Percentiles rank a stretch among this genome's conserved stretches.
These are phyloP conservation scores for Fusarium sp. DNA, from an alignment of 2,329 filamentous ascomycete genomes.

Conservation along the genomic window DNA sequence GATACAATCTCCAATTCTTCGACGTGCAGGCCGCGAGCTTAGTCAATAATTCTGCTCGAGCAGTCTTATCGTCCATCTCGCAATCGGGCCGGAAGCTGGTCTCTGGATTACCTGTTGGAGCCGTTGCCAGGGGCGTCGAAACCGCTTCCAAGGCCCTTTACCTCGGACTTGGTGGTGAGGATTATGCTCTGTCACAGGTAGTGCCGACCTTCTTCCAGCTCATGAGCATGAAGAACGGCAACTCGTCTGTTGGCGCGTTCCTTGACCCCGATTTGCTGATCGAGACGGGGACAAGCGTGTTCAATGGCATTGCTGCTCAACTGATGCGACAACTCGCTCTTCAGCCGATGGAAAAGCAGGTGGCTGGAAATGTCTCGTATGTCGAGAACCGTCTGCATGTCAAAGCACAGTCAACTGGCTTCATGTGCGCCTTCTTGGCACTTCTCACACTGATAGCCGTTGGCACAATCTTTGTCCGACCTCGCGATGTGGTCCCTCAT, in stretches of 20 bases:
- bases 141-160: slow-evolving; percentile 17
- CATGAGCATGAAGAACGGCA: slow-evolving; percentile 37
- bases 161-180: slow-evolving; percentile 29
- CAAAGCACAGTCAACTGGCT: slow-evolving; percentile 21
- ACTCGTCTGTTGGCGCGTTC: slow-evolving; percentile 15
- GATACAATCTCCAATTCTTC: slow-evolving; percentile 30
- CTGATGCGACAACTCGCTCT: slow-evolving; percentile 16
- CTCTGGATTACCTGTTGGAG: slow-evolving; percentile 17
- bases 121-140: slow-evolving; percentile 24
- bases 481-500: slow-evolving; percentile 20
- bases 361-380: slow-evolving; percentile 16
- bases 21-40: slow-evolving; percentile 14
- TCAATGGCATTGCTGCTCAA: slow-evolving; percentile 31
- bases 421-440: slow-evolving; percentile 25
- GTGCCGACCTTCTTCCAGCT: slow-evolving; percentile 42
- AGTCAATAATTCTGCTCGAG: slow-evolving; percentile 19
- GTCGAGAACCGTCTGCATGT: slow-evolving; percentile 25
- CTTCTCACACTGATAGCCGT: slow-evolving; percentile 17
- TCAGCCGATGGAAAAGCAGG: slow-evolving; percentile 16
- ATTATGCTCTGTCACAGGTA: slow-evolving; percentile 31
- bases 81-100: slow-evolving; percentile 4
- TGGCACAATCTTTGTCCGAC: slow-evolving; percentile 26
- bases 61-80: not conserved
- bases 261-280: slow-evolving; percentile 21
- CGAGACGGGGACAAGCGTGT: slow-evolving; percentile 19